Evolutionary conservation across 805 yeast species (phyloP), one percentile per base, ranked within the genome.

Genomic region (Debaryomyces maramus): DNA sequence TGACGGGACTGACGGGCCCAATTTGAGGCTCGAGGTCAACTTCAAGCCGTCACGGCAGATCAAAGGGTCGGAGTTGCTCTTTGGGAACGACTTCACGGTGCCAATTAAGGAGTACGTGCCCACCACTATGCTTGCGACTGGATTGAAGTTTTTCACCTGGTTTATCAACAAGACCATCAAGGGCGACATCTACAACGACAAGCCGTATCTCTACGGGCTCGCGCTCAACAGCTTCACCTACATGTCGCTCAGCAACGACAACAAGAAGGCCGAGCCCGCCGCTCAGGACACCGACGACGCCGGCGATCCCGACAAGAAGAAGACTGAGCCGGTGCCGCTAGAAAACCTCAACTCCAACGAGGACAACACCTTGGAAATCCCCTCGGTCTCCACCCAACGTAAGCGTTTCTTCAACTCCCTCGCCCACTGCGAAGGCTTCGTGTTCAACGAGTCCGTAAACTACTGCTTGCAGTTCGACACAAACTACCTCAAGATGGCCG

Each of bases 51-150:
- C 51, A 8, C 40, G 43, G 3, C 65, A 63, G 15, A 60, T 81
- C n/a, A 52, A 50, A 14, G 86, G 85, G 2, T 66, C 74, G 30
- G 69, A 72, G n/a, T 59, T 83, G 29, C 43, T 78, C n/a, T 83
- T 79, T 61, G 89, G 89, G 1, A 83, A 83, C 53, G 88, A 83
- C 51, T 80, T 81, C 53, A 77, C 72, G 7, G 54, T 65, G n/a
- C 81, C 86, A 0, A 73, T 83, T 22, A 62, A 72, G 22, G 80
- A 80, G 34, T 67, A 68, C 39, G 68, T 83, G 8, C 89, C 89
- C 3, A 67, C 78, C 4, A 57, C 77, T 1, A 45, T 70, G 19
- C 50, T 70, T 31, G 47, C 69, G 1, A 64, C 74, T 0, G 88
- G 85, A 0, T 63, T 79, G 47, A 70, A 71, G 43, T 60, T 81